Conservation (phyloP, 2,329 filamentous ascomycete species). For the Colletotrichum sidae region DNA sequence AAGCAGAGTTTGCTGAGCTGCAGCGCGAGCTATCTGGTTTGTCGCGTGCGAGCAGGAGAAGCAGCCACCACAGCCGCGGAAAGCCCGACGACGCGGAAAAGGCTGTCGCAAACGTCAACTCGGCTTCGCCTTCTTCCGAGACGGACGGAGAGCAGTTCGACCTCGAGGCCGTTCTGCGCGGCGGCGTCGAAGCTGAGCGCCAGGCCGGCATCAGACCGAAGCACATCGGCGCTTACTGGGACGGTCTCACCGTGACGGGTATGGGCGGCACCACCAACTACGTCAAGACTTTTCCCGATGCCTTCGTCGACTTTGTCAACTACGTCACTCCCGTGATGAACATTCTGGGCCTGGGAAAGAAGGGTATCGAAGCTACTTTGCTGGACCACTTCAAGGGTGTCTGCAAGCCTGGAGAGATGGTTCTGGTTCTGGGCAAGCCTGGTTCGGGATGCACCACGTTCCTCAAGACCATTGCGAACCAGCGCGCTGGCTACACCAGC, state of each 20-base stretch:
- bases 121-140: constrained; percentile 50
- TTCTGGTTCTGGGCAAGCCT: constrained; percentile 82
- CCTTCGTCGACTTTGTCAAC: constrained; percentile 82
- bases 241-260: constrained; percentile 80
- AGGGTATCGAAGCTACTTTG: constrained; percentile 78
- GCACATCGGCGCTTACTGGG: constrained; percentile 84
- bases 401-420: constrained; percentile 87
- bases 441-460: constrained; percentile 80
- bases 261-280: constrained; percentile 80
- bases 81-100: constrained; percentile 69
- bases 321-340: constrained; percentile 72
- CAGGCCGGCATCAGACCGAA: constrained; percentile 85
- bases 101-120: constrained; percentile 48
- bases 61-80: constrained; percentile 43
- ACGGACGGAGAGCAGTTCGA: constrained; percentile 74
- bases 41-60: constrained; percentile 62
- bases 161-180: constrained; percentile 78
- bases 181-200: constrained; percentile 76
- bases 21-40: constrained; percentile 69
- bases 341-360: constrained; percentile 73
- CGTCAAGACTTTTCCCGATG: constrained; percentile 80
- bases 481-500: constrained; percentile 67
- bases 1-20: constrained; percentile 77
- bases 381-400: constrained; percentile 78
- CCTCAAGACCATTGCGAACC: constrained; percentile 75